Evolutionary conservation across 805 yeast species (phyloP), one percentile per base, ranked within the genome.

Genomic region (Saccharomycopsis selenospora): DNA sequence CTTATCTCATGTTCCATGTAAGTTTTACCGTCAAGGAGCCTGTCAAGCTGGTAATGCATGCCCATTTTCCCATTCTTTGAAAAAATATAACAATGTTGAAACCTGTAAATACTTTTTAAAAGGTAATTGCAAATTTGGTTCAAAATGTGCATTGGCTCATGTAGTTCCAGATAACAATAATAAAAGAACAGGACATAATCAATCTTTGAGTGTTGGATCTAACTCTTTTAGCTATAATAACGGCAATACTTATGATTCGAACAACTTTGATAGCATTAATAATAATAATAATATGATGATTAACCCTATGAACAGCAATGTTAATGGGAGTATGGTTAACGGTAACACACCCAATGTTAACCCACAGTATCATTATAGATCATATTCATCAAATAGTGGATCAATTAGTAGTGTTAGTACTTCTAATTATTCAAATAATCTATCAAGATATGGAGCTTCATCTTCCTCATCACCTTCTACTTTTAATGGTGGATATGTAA

Each of bases 61-160:
- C 64, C 96, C 96, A 1, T 91, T 91, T 62, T 81, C 93, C 28
- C 99, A 91, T 63, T 73, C 83, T 42, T 61, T 77, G 45, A 85
- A 82, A 48, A 70, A 75, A 3, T 62, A 72, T n/a, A 66, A 63
- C 7, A 80, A 75, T 43, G 65, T 72, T 42, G 69, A 74, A 40
- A 87, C 90, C 4, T 91, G 99, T 72, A 90, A 89, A 70, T 91
- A 90, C 66, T 91, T 87, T 64, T 93, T 85, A 59, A 86, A 86
- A 67, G 98, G 98, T n/a, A 88, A 89, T 61, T 91, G 99, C 66
- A 89, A 89, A 66, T 91, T 91, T 65, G 99, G 99, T 3, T 70
- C 78, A 45, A 90, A 89, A 60, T 91, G 99, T 69, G 98, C 96
- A 1, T 75, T 91, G 59, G 95, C 95, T 4, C 99, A 91, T 66